phyloP scores from a whole-genome alignment of 495 filamentous ascomycete genomes.

The Aspergillus ostianus region DNA sequence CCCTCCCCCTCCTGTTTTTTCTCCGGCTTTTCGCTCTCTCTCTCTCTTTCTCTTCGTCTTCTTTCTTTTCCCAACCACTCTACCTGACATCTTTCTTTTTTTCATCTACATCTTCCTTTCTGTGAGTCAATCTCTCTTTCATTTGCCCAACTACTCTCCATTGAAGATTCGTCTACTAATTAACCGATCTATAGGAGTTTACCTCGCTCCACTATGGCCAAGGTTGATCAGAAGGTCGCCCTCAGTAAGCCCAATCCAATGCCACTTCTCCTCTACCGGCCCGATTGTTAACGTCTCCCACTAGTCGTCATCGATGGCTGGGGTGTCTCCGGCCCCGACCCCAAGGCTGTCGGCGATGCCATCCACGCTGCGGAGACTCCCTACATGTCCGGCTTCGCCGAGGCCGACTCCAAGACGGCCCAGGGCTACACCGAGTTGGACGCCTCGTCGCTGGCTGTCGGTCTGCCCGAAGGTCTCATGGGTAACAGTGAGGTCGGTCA shows the following conservation, averaged over 20 bases:
- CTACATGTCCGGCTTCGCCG: slow-evolving; percentile 76
- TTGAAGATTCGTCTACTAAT: slow-evolving; percentile 19
- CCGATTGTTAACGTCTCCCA: slow-evolving; percentile 22
- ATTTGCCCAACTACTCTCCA: background rate
- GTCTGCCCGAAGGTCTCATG: slow-evolving; percentile 95
- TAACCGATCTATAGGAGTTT: slow-evolving; percentile 16
- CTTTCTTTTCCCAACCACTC: slow-evolving; percentile 16
- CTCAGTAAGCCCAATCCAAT: slow-evolving; percentile 63
- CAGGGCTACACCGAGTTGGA: slow-evolving; percentile 86
- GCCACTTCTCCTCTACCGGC: slow-evolving; percentile 14
- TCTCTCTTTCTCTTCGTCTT: slow-evolving; percentile 18
- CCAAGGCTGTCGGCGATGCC: slow-evolving; percentile 84
- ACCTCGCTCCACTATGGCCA: slow-evolving; percentile 57
- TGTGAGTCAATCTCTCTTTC: background rate
- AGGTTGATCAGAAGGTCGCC: slow-evolving; percentile 87
- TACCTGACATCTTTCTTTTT: slow-evolving; percentile 11
- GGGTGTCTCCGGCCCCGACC: slow-evolving; percentile 80
- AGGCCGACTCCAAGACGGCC: slow-evolving; percentile 59
- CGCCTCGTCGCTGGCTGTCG: slow-evolving; percentile 92
- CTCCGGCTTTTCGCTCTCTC: slow-evolving; percentile 2
- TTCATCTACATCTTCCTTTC: slow-evolving; percentile 19
- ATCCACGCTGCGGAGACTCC: slow-evolving; percentile 91
- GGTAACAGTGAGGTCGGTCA: slow-evolving; percentile 98
- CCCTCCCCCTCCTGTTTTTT: slow-evolving; percentile 31
- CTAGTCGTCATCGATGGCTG: slow-evolving; percentile 97